Conservation (phyloP, 1,284 basidiomycete genomes). For the Dichomitus squalens region DNA sequence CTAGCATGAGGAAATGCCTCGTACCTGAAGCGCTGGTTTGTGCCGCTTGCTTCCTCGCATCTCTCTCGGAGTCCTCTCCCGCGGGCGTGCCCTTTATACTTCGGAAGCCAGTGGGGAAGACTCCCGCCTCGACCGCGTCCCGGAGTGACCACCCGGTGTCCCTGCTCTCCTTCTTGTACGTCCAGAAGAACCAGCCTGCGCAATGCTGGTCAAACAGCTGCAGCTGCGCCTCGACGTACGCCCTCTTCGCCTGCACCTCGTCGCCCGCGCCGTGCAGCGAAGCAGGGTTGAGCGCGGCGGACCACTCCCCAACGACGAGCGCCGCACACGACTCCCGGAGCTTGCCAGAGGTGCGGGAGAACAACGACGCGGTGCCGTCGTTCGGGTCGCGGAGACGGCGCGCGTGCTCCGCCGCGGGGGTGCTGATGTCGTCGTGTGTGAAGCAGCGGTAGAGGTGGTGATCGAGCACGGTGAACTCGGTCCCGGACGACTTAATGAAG, state of each 20-base stretch:
- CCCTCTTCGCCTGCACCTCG: slow-evolving; percentile 47
- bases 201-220: slow-evolving; percentile 67
- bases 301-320: slow-evolving; percentile 86
- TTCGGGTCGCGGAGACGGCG: slow-evolving; percentile 43
- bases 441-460: slow-evolving; percentile 90
- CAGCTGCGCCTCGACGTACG: slow-evolving; percentile 70
- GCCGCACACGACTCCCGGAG: slow-evolving; percentile 55
- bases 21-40: slow-evolving; percentile 45
- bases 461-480: slow-evolving; percentile 67
- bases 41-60: slow-evolving; percentile 38
- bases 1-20: slow-evolving; percentile 12
- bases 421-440: slow-evolving; percentile 61
- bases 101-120: slow-evolving; percentile 47
- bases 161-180: slow-evolving; percentile 76
- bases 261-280: slow-evolving; percentile 52
- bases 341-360: slow-evolving; percentile 45
- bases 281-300: slow-evolving; percentile 73
- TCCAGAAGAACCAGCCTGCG: slow-evolving; percentile 89
- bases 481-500: slow-evolving; percentile 43
- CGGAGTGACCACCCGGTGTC: slow-evolving; percentile 81
- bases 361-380: slow-evolving; percentile 42
- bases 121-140: slow-evolving; percentile 66
- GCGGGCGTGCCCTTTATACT: slow-evolving; percentile 21
- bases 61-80: slow-evolving; percentile 25
- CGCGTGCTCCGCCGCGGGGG: slow-evolving; percentile 62